Evolutionary conservation across 768 basidiomycete species (phyloP), one percentile per base, ranked within the genome.

Genomic region (Lentinula guzmanii): DNA sequence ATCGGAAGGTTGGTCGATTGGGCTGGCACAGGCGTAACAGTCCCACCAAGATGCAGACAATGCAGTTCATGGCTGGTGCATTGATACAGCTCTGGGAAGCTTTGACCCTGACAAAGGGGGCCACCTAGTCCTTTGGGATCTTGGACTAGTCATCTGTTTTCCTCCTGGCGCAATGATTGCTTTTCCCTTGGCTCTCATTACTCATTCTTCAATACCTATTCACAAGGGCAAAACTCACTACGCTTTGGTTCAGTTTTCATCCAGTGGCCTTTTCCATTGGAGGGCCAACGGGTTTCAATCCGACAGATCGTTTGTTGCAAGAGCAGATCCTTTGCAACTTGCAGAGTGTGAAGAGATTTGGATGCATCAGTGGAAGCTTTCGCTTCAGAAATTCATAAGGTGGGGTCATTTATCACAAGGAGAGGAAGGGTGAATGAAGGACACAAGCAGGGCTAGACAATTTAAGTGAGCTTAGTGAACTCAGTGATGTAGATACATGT

Each of bases 31-130:
- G n/a, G n/a, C n/a, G n/a, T n/a, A n/a, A n/a, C n/a, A n/a, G n/a
- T n/a, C n/a, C n/a, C n/a, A 73, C 13, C 57, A 55, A 0, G 71
- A 74, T 28, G 31, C 7, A 28, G 45, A 9, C 0, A 74, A 74
- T 18, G 28, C 68, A 0, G 60, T 67, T 0, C 61, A 16, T 8
- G 70, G 71, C 0, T 52, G 64, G 45, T 74, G 69, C 35, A 58
- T 65, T 1, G 69, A 73, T 10, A 65, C 58, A 5, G 61, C 71
- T 0, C 34, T 64, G 0, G 70, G 72, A 0, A 13, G 55, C 33
- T 70, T 60, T 60, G 61, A 68, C 48, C 59, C 42, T 2, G 46
- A 2, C 4, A 57, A 11, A 11, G 63, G 67, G 11, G 67, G 65
- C 37, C 39, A 63, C 3, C 62, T 61, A 2, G 2, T 24, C 24